Conservation (phyloP, 768 basidiomycete genomes). For the Trametes coccinea region DNA sequence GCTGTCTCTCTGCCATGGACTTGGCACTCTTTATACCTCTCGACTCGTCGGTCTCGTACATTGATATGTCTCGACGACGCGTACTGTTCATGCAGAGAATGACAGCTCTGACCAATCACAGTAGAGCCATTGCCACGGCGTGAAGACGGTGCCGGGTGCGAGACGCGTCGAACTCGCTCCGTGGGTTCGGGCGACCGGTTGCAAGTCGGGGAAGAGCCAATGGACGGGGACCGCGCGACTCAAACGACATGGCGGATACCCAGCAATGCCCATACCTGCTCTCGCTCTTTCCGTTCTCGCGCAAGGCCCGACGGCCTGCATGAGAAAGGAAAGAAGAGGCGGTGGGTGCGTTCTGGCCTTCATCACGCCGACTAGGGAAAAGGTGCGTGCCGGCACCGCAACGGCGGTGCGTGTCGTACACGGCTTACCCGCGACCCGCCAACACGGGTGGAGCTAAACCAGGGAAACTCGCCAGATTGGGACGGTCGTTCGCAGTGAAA, state of each 20-base stretch:
- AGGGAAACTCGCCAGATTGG: not conserved
- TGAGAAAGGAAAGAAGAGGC: slow-evolving; percentile 8
- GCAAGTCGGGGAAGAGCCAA: not conserved
- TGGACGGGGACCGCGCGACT: not conserved
- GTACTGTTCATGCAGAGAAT: not conserved
- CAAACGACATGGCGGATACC: not conserved
- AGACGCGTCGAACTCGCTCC: not conserved
- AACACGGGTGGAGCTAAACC: slow-evolving; percentile 3
- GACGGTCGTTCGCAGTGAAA: not conserved
- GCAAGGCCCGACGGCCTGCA: not conserved
- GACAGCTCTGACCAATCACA: slow-evolving; percentile 1
- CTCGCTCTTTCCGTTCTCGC: not conserved
- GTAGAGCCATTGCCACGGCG: not conserved
- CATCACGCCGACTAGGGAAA: not conserved
- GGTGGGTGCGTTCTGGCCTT: not conserved
- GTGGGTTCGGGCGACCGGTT: slow-evolving; percentile 6
- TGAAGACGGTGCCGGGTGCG: not conserved
- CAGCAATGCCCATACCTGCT: not conserved
- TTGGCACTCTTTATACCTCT: slow-evolving; percentile 3
- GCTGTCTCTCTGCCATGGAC: not conserved
- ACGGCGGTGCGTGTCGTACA: not conserved
- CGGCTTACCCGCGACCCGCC: no score
- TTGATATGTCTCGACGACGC: not conserved
- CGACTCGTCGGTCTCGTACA: not conserved
- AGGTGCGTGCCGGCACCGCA: not conserved